A percentile compares a stretch with the other conserved stretches of the same genome.
These are phyloP conservation scores for Umbelopsis sp. DNA, from an alignment of 371 early-diverging fungal genomes.

Conservation along the genomic window DNA sequence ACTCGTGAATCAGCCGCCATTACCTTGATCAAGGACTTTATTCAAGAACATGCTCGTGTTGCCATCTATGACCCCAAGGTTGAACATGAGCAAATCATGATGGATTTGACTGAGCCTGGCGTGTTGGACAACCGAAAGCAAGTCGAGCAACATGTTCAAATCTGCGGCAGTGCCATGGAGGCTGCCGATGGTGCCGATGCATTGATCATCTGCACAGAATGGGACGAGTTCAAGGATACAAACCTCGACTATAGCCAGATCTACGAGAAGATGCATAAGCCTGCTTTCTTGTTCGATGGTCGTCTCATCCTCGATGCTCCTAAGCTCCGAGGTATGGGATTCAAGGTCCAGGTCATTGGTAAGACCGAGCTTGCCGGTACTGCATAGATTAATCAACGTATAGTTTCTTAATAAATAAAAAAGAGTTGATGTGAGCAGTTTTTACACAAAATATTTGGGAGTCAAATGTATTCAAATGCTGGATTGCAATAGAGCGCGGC, in stretches of 20 bases:
- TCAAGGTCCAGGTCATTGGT: constrained; percentile 84
- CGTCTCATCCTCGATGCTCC: constrained; percentile 81
- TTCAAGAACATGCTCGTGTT: constrained; percentile 81
- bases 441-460: too few species aligned
- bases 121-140: constrained; percentile 63
- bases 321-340: constrained; percentile 80
- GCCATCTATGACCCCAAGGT: constrained; percentile 95
- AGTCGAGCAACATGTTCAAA: constrained; percentile 67
- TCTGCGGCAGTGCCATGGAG: constrained; percentile 67
- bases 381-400: constrained; percentile 29
- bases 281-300: constrained; percentile 94
- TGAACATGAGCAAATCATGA: constrained; percentile 73
- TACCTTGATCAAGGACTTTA: constrained; percentile 77
- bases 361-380: constrained; percentile 64
- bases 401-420: not conserved
- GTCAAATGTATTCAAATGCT: too few species aligned
- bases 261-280: constrained; percentile 80
- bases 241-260: constrained; percentile 75
- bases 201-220: constrained; percentile 87
- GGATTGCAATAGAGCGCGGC: not conserved
- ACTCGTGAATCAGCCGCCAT: constrained; percentile 95
- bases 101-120: constrained; percentile 80
- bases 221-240: constrained; percentile 89
- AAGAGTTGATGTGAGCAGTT: not conserved
- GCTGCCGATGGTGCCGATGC: constrained; percentile 81